Evolutionary conservation across 2,329 filamentous ascomycete species (phyloP), one percentile per base, ranked within the genome.

Genomic region (Mycocentrospora acerina): DNA sequence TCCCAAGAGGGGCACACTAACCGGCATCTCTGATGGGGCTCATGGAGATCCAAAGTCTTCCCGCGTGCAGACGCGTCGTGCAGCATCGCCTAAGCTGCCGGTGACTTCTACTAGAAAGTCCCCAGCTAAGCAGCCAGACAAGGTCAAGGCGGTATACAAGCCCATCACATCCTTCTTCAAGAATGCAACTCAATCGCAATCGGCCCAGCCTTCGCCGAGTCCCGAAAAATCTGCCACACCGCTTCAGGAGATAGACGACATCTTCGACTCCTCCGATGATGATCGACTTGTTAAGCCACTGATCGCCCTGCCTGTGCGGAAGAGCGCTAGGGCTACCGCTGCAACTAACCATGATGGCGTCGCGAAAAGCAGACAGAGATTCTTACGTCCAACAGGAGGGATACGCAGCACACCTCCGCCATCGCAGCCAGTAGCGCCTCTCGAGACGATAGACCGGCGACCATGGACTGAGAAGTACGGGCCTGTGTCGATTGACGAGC

Each of bases 401-500:
- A 47, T 57, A 25, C 66, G 62, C 30, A 51, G 37, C 22, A 56
- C 56, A 13, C 49, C 64, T 10, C 51, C 66, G 1, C 36, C 47
- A n/a, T 55, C 64, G 7, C 54, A 57, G 54, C 31, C 44, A 34
- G 15, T 47, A 22, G 37, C 41, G 42, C 14, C 24, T 26, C 19
- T 9, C 5, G 32, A 62, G 7, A 29, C 53, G 32, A 74, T 80
- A 24, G 84, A 89, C 50, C 68, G 75, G 32, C 79, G 85, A 35
- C 90, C 91, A 3, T 97, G 91, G 91, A 86, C 86, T 12, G 90
- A 96, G 53, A 81, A 83, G 52, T 97, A 89, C 66, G 83, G 80
- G 2, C 91, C 91, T 0, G 58, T 66, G 3, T 85, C 79, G 52
- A 66, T 96, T 10, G 83, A 90, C 12, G 91, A 97, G 69, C 73